Percentiles rank a stretch among this genome's conserved stretches.
Conservation (phyloP, 495 filamentous ascomycete species). For the Tuber borchii region DNA sequence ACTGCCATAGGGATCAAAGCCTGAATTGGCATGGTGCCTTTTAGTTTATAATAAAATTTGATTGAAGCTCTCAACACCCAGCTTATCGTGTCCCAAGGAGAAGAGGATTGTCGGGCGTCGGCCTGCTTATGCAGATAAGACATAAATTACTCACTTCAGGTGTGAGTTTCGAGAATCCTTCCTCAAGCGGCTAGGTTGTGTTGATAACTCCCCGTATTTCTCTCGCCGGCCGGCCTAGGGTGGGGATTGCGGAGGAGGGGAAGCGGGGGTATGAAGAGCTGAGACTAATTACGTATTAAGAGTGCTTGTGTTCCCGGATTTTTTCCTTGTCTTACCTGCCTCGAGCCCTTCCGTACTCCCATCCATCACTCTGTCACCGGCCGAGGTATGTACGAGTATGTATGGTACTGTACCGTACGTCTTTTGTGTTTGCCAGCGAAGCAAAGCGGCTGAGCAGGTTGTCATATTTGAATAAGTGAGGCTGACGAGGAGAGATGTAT, state of each 20-base stretch:
- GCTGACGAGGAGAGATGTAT: background rate
- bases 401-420: background rate
- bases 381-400: background rate
- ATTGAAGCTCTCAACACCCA: too few species aligned
- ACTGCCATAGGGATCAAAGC: too few species aligned
- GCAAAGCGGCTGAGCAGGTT: background rate
- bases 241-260: background rate
- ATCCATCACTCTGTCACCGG: background rate
- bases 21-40: too few species aligned
- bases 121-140: background rate
- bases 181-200: background rate
- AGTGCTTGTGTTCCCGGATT: background rate
- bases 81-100: background rate
- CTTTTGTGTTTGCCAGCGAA: background rate
- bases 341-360: background rate
- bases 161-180: background rate
- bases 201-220: background rate
- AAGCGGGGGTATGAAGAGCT: background rate
- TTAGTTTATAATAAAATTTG: too few species aligned
- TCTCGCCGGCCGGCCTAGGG: background rate
- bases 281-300: background rate
- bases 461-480: background rate
- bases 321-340: background rate
- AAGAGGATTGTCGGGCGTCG: background rate
- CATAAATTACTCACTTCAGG: background rate